These are phyloP conservation scores for Leishmania major DNA, from an alignment of 208 protist genomes.

Conservation along the genomic window DNA sequence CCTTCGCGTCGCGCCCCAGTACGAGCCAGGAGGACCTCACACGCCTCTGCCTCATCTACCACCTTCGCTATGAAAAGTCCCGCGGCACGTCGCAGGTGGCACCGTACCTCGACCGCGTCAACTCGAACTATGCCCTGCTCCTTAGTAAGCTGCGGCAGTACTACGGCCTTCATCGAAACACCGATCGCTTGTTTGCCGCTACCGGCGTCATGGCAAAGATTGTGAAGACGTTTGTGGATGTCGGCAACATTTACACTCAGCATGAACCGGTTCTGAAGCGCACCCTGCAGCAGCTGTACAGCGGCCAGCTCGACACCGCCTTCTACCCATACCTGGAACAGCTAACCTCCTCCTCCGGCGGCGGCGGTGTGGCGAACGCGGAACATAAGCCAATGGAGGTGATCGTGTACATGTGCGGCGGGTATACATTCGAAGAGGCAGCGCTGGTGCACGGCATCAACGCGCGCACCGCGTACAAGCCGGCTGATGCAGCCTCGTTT, in stretches of 20 bases:
- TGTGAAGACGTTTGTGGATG: constrained; percentile 80
- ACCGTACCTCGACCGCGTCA: constrained; percentile 45
- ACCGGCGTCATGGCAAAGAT: constrained; percentile 89
- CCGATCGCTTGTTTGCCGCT: constrained; percentile 88
- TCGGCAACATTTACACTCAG: constrained; percentile 98
- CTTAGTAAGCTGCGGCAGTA: constrained; percentile 70
- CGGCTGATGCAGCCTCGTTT: constrained; percentile 43
- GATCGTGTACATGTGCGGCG: constrained; percentile 87
- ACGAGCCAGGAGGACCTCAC: constrained; percentile 50
- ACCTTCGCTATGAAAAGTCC: constrained; percentile 76
- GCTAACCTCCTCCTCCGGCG: constrained; percentile 30
- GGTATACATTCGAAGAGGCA: constrained; percentile 84
- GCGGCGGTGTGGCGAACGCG: constrained; percentile 16
- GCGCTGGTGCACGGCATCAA: constrained; percentile 80
- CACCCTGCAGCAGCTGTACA: constrained; percentile 80
- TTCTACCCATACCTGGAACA: constrained; percentile 65
- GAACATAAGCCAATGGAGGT: constrained; percentile 66
- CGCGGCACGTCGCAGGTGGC: constrained; percentile 35
- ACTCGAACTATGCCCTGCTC: constrained; percentile 37
- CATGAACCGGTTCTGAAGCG: constrained; percentile 94
- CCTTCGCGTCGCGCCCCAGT: constrained; percentile 39
- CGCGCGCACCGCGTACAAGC: constrained; percentile 58
- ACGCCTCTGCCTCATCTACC: constrained; percentile 83
- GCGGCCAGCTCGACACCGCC: constrained; percentile 47
- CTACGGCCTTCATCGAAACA: constrained; percentile 51